Conservation (phyloP, 768 basidiomycete genomes). For the Pulveroboletus sp. region DNA sequence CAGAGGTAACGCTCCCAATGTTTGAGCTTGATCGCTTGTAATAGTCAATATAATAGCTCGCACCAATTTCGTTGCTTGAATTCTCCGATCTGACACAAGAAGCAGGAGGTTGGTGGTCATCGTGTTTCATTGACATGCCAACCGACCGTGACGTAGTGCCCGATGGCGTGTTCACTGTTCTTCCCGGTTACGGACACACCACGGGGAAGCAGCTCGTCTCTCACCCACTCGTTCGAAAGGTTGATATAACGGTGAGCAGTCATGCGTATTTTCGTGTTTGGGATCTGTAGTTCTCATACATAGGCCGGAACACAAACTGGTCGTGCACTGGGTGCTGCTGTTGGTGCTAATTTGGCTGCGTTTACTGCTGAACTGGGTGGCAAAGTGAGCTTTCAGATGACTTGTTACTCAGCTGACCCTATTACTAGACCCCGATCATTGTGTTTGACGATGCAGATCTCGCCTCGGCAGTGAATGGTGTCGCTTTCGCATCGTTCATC, state of each 20-base stretch:
- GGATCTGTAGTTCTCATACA: not conserved
- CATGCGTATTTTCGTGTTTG: not conserved
- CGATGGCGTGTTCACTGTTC: conserved; percentile 61
- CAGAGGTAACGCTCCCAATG: conserved; percentile 46
- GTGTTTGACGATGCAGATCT: conserved; percentile 78
- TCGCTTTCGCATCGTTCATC: conserved; percentile 77
- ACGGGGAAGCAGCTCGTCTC: conserved; percentile 64
- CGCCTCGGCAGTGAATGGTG: conserved; percentile 71
- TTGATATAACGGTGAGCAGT: conserved; percentile 71
- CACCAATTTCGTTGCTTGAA: conserved; percentile 76
- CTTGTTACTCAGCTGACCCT: not conserved
- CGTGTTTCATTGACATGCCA: not conserved
- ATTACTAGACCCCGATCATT: conserved; percentile 65
- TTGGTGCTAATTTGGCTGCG: conserved; percentile 66
- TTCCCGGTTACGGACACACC: conserved; percentile 65
- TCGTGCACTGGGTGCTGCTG: conserved; percentile 64
- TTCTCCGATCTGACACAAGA: conserved; percentile 60
- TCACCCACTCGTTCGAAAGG: conserved; percentile 67
- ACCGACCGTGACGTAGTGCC: conserved; percentile 51
- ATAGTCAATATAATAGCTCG: conserved; percentile 40
- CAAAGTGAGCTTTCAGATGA: conserved; percentile 44
- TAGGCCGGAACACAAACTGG: conserved; percentile 80
- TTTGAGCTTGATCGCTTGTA: not conserved
- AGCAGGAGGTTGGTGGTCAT: conserved; percentile 53
- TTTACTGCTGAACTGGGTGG: conserved; percentile 86